Conservation (phyloP, 257 asterid genomes). For the Apocynum venetum region DNA sequence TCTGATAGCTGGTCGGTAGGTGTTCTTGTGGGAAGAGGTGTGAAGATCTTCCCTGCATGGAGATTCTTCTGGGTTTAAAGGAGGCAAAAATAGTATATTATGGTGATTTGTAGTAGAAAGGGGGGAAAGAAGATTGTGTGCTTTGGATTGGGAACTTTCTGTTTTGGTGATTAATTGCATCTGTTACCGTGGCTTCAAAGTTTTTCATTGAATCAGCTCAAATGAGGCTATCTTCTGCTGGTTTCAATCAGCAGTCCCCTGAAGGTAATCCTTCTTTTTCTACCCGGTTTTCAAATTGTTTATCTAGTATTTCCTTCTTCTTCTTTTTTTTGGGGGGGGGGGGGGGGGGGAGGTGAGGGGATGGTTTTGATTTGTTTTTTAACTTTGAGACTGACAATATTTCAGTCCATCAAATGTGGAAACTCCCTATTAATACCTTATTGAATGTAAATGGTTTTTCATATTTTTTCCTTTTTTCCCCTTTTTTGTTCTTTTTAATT, state of each 20-base stretch:
- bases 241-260: constrained; percentile 51
- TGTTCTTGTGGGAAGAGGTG: constrained; percentile 10
- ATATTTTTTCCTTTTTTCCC: no score
- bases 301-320: no score
- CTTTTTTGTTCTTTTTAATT: neutral
- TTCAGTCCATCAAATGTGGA: neutral
- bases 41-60: constrained; percentile 21
- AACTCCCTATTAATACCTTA: neutral
- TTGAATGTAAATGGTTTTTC: neutral
- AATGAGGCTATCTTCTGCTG: constrained; percentile 55
- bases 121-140: constrained; percentile 24
- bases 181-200: constrained; percentile 19
- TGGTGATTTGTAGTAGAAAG: constrained; percentile 29
- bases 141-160: constrained; percentile 15
- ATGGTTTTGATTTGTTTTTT: neutral
- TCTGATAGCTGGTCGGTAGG: constrained; percentile 26
- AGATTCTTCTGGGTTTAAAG: constrained; percentile 24
- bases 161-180: constrained; percentile 13
- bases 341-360: neutral
- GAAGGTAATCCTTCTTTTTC: constrained; percentile 41
- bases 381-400: neutral
- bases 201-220: constrained; percentile 32
- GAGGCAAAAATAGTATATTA: constrained; percentile 23
- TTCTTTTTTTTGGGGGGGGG: neutral
- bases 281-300: neutral